Conservation (phyloP, 139 green algal genomes). For the Micromonas pusilla region DNA sequence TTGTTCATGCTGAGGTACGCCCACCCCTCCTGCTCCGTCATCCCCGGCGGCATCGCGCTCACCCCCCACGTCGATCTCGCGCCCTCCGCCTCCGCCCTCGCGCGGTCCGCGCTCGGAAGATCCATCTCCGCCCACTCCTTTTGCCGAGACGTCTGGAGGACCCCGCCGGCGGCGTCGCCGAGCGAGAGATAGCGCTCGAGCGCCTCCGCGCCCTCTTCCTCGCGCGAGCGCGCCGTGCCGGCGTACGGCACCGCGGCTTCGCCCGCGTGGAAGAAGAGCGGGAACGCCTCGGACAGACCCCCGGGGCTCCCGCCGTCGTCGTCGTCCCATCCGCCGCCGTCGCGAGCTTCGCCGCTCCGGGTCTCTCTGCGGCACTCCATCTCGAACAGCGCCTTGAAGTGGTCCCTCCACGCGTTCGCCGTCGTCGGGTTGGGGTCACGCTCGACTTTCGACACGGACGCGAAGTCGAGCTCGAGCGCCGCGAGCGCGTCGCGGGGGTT, state of each 20-base stretch:
- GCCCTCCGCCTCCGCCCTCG: background rate
- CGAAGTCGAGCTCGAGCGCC: background rate
- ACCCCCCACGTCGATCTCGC: background rate
- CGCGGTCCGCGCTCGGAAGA: background rate
- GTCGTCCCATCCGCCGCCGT: background rate
- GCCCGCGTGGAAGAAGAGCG: background rate
- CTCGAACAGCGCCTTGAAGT: background rate
- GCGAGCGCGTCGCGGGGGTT: background rate
- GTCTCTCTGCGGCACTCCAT: background rate
- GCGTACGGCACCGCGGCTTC: background rate
- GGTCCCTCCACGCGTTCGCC: too few species aligned
- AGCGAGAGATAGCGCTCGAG: too few species aligned
- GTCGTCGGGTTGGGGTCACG: too few species aligned
- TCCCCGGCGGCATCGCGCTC: background rate
- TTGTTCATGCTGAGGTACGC: background rate
- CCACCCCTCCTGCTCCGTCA: background rate
- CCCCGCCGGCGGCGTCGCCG: background rate
- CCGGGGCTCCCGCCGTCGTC: background rate
- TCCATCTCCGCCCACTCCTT: background rate
- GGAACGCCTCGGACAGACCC: background rate
- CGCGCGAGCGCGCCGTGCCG: too few species aligned
- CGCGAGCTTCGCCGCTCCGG: background rate
- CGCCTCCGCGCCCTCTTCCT: too few species aligned
- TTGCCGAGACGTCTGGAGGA: background rate
- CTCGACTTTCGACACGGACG: too few species aligned